Evolutionary conservation across 164 flowering plant species (phyloP), one percentile per base, ranked within the genome.

Genomic region (Buxus sempervirens): DNA sequence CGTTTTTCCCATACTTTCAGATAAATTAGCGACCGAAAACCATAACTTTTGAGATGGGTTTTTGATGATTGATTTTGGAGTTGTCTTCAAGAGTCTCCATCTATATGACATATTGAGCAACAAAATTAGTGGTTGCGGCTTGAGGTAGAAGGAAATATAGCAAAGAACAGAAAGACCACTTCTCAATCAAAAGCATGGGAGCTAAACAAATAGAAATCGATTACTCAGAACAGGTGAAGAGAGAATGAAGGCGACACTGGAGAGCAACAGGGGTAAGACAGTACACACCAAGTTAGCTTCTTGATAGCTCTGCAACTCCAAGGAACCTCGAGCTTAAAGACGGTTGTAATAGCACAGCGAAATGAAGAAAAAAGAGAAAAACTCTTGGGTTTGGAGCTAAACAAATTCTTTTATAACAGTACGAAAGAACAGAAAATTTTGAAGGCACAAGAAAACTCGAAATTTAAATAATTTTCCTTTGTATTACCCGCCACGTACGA

Each of bases 41-140:
- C n/a, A 16, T 14, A 20, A 51, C 4, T 27, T 19, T n/a, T 49
- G 27, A 9, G 28, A 49, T 49, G 49, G 66, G 49, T 56, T 62
- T 18, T 26, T 45, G 24, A 61, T 38, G 24, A 63, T 60, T 56
- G 56, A 60, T 26, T 42, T 61, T 15, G 57, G 41, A 8, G 26
- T 24, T 54, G 36, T 28, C 28, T 25, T 58, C 14, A 36, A 54
- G 41, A 66, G 45, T 61, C 61, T 62, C 49, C 62, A 13, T 55
- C 62, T 62, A 42, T 45, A 22, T 72, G 42, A 41, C 75, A 72
- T 72, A n/a, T n/a, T n/a, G n/a, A n/a, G 32, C 38, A 32, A 32
- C 38, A 32, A 32, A 32, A 3, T 32, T 32, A 3, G 3, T 32
- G 3, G 7, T 3, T 32, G 38, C 38, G 7, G 38, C 7, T 32